Evolutionary conservation across 2,329 filamentous ascomycete species (phyloP), one percentile per base, ranked within the genome.

Genomic region (Phyllosticta citrichinensis): DNA sequence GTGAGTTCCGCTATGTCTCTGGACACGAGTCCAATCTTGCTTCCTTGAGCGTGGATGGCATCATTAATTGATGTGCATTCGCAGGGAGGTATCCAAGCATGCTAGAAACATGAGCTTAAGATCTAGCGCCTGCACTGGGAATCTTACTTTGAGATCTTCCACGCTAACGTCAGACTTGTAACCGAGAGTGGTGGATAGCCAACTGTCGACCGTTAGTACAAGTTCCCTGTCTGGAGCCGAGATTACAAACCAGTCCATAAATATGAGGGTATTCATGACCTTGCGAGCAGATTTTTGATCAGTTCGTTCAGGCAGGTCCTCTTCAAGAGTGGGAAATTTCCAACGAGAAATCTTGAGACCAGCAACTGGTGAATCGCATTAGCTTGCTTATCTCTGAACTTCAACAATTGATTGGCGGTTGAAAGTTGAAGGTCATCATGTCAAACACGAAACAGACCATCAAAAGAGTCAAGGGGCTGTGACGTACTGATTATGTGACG

Each of bases 131-230:
- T n/a, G n/a, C 3, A 5, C 17, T 51, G 14, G 17, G 3, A 2
- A 35, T 53, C 50, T 52, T 59, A 59, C 56, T 27, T 24, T 58
- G 12, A 68, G 63, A 54, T 74, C 72, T 11, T 63, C 66, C 5
- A 66, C 19, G 9, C 68, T 70, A 6, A 70, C 66, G 53, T 73
- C 71, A 6, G 71, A 67, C 8, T 60, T 63, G 57, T 73, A 75
- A 8, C 73, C 73, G 1, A 75, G 62, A 1, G 72, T 75, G 51
- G 72, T 74, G 1, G 71, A 71, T 6, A 74, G 66, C 73, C 73
- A 75, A 22, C 63, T 64, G 24, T 17, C 2, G 20, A 0, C 11
- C 1, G 33, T 64, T 30, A 64, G 59, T 33, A 17, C 17, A 2
- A 5, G 5, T 55, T 22, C 17, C 5, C 3, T 33, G 10, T 27